Evolutionary conservation across 2,329 filamentous ascomycete genomes (phyloP), one percentile per base, ranked within the genome.

Genomic region (Ophiosphaerella herpotricha): DNA sequence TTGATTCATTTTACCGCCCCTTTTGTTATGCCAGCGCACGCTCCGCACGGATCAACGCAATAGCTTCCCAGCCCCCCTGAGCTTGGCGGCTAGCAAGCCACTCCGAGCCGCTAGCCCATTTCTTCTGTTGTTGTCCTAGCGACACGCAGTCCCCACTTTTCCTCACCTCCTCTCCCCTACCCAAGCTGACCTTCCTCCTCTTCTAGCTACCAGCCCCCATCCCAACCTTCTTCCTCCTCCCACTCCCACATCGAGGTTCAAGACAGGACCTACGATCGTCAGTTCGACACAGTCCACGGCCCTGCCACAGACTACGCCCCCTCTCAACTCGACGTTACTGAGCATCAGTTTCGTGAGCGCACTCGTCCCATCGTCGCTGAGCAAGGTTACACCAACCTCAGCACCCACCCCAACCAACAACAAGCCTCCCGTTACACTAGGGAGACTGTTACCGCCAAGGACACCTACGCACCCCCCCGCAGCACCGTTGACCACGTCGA

Each of bases 211-310:
- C 79, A 78, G 68, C 77, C 80, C 60, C 77, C 78, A 74, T 75
- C 75, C 67, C 26, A 29, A 29, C 26, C 26, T 29, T 78, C 78
- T 52, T 55, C 58, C 55, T 85, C 84, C 78, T 78, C 81, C 68
- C 83, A 87, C 74, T 81, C 83, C 74, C 83, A 85, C 73, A 77
- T 89, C 74, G 84, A 90, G 76, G 78, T 86, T 70, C 81, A 89
- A 74, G 80, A 79, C 67, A 71, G 66, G 50, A 61, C 68, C 64
- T 75, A 72, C 72, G 77, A 79, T 62, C 74, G 72, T 58, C 74
- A 78, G 58, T 77, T 75, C 71, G 72, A 75, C 52, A 74, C 74
- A 59, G 74, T 76, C 67, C 72, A 77, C 69, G 74, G 75, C 57
- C 71, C 75, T 66, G 75, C 81, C 64, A 74, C 78, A 59, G 78